phyloP scores from a whole-genome alignment of 2,329 filamentous ascomycete genomes.

The Botrytis hyacinthi region DNA sequence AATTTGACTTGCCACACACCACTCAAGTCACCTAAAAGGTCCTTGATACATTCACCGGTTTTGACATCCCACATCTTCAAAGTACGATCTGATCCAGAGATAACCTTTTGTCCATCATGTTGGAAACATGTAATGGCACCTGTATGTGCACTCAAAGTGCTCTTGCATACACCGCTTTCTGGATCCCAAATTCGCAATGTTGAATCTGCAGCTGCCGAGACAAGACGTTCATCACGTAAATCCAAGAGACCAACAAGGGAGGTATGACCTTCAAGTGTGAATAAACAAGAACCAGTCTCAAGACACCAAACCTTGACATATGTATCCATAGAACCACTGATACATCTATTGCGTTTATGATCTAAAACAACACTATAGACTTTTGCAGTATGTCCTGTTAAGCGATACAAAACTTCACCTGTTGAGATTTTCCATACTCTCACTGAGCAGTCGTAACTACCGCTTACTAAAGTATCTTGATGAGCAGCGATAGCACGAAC shows the following conservation, averaged over 20 bases:
- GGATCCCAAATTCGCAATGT: constrained; percentile 97
- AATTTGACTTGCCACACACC: constrained; percentile 99
- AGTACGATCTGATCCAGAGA: constrained; percentile 91
- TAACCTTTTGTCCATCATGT: constrained; percentile 94
- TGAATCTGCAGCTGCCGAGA: constrained; percentile 92
- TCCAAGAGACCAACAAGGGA: constrained; percentile 91
- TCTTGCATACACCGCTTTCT: constrained; percentile 85
- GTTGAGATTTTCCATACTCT: constrained; percentile 98
- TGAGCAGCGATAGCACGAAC: constrained; percentile 94
- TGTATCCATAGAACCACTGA: constrained; percentile 98
- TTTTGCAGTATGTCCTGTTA: constrained; percentile 86
- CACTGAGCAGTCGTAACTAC: constrained; percentile 93
- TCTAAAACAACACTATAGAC: constrained; percentile 97
- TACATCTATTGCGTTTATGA: constrained; percentile 87
- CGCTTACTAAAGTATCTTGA: constrained; percentile 92
- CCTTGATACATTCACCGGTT: constrained; percentile 87
- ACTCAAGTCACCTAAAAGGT: constrained; percentile 86
- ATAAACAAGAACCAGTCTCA: constrained; percentile 77
- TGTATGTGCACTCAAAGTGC: constrained; percentile 86
- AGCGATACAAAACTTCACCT: constrained; percentile 78
- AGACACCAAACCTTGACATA: constrained; percentile 97
- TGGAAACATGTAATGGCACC: constrained; percentile 99
- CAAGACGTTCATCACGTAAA: constrained; percentile 81
- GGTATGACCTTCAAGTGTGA: constrained; percentile 89
- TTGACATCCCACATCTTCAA: constrained; percentile 98